These are phyloP conservation scores for Penicillium maclennaniae DNA, from an alignment of 495 filamentous ascomycete species.

Conservation along the genomic window DNA sequence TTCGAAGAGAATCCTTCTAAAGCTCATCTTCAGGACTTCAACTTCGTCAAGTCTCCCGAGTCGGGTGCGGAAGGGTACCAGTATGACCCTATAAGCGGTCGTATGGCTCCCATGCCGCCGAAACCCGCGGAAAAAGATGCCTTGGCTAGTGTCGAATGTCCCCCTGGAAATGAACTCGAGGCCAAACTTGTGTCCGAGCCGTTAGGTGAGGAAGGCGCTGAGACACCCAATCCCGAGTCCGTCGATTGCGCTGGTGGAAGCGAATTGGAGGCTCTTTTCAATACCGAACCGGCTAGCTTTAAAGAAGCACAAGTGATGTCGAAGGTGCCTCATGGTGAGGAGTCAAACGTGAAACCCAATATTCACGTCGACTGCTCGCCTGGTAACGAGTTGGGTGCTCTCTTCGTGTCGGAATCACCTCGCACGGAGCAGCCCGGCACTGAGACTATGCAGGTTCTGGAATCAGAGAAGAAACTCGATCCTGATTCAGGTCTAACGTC, in stretches of 20 bases:
- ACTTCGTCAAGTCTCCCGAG: background rate
- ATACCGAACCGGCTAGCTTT: background rate
- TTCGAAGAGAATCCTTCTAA: slow-evolving; percentile 1
- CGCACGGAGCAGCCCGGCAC: background rate
- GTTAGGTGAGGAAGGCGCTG: slow-evolving; percentile 3
- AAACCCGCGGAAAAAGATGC: background rate
- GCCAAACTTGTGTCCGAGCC: slow-evolving; percentile 5
- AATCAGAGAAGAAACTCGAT: background rate
- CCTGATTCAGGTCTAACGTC: background rate
- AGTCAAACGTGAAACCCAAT: slow-evolving; percentile 3
- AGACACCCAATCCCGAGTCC: background rate
- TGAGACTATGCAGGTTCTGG: background rate
- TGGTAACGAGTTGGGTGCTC: slow-evolving; percentile 6
- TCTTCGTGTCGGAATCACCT: slow-evolving; percentile 8
- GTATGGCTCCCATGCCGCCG: slow-evolving; percentile 30
- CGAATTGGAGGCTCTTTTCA: slow-evolving; percentile 6
- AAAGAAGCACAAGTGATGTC: background rate
- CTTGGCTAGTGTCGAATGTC: slow-evolving; percentile 5
- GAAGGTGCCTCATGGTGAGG: background rate
- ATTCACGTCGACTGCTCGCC: slow-evolving; percentile 5
- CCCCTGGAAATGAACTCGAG: slow-evolving; percentile 13
- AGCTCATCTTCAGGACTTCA: slow-evolving; percentile 13
- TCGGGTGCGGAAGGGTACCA: slow-evolving; percentile 5
- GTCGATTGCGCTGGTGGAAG: slow-evolving; percentile 12
- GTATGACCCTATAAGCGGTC: slow-evolving; percentile 41